phyloP scores from a whole-genome alignment of 1,284 basidiomycete genomes.

The Ceratorhiza oryzae-sativae region DNA sequence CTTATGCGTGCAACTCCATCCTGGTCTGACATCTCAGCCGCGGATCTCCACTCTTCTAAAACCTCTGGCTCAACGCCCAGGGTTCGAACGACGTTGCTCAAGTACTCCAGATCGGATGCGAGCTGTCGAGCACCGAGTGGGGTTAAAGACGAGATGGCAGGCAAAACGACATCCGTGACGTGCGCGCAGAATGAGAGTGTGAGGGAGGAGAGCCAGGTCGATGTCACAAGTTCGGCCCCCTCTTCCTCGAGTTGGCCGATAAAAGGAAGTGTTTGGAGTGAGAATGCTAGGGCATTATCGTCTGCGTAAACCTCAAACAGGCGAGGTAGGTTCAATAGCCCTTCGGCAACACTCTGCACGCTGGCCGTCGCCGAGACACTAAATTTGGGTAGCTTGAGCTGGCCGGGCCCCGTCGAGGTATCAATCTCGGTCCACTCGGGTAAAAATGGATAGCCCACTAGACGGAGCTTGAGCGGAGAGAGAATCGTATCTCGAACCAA shows the following conservation, averaged over 20 bases:
- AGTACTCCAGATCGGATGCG: slow-evolving; percentile 85
- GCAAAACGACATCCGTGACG: slow-evolving; percentile 69
- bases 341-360: slow-evolving; percentile 90
- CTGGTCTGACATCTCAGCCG: slow-evolving; percentile 65
- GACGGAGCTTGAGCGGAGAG: slow-evolving; percentile 79
- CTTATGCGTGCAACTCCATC: slow-evolving; percentile 46
- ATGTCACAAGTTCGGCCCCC: slow-evolving; percentile 63
- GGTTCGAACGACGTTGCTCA: slow-evolving; percentile 89
- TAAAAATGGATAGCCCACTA: slow-evolving; percentile 73
- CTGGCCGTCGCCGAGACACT: slow-evolving; percentile 89
- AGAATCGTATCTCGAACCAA: slow-evolving; percentile 84
- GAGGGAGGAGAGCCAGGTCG: slow-evolving; percentile 90
- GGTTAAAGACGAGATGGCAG: slow-evolving; percentile 64
- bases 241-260: slow-evolving; percentile 55
- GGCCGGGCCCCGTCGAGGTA: slow-evolving; percentile 57
- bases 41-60: slow-evolving; percentile 76
- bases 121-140: slow-evolving; percentile 80
- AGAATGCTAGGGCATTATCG: slow-evolving; percentile 89
- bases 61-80: slow-evolving; percentile 84
- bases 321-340: slow-evolving; percentile 89
- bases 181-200: slow-evolving; percentile 78
- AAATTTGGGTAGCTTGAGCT: slow-evolving; percentile 86
- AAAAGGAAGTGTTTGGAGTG: slow-evolving; percentile 80
- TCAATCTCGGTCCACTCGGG: slow-evolving; percentile 56
- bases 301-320: slow-evolving; percentile 94